These are phyloP conservation scores for Fusarium buharicum DNA, from an alignment of 2,329 filamentous ascomycete genomes.

Conservation along the genomic window DNA sequence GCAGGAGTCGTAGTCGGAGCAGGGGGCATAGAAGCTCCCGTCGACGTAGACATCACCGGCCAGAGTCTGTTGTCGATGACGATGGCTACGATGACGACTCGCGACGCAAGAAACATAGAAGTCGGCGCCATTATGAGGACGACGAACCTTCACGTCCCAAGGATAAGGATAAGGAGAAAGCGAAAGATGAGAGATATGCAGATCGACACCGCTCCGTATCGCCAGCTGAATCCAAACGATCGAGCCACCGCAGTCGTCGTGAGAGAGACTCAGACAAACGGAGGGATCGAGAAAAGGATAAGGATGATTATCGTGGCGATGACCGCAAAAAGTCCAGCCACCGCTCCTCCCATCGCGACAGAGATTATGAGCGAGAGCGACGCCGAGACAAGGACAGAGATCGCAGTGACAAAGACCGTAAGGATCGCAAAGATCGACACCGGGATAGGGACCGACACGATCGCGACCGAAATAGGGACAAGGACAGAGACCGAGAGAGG, in stretches of 20 bases:
- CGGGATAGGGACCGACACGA: conserved; percentile 52
- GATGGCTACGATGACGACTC: conserved; percentile 58
- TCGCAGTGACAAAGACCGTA: conserved; percentile 50
- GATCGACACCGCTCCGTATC: conserved; percentile 74
- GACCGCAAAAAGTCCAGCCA: conserved; percentile 55
- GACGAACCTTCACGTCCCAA: conserved; percentile 55
- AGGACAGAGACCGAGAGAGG: conserved; percentile 49
- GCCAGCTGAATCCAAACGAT: conserved; percentile 65
- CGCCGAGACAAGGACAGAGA: conserved; percentile 54
- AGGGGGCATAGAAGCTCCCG: conserved; percentile 59
- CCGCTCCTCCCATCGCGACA: conserved; percentile 40
- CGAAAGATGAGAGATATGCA: conserved; percentile 56
- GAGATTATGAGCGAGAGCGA: conserved; percentile 57
- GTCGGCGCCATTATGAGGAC: conserved; percentile 57
- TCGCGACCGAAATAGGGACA: conserved; percentile 48
- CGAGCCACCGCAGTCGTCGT: conserved; percentile 69
- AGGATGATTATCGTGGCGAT: conserved; percentile 53
- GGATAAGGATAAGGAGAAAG: conserved; percentile 45
- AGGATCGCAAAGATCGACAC: conserved; percentile 54
- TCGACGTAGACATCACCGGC: conserved; percentile 66
- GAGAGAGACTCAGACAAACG: conserved; percentile 61
- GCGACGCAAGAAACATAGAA: conserved; percentile 63
- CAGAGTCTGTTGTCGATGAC: conserved; percentile 61
- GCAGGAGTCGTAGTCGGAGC: conserved; percentile 53
- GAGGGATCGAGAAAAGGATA: conserved; percentile 57